phyloP scores from a whole-genome alignment of 2,329 filamentous ascomycete species.

The Orbilia javanica region DNA sequence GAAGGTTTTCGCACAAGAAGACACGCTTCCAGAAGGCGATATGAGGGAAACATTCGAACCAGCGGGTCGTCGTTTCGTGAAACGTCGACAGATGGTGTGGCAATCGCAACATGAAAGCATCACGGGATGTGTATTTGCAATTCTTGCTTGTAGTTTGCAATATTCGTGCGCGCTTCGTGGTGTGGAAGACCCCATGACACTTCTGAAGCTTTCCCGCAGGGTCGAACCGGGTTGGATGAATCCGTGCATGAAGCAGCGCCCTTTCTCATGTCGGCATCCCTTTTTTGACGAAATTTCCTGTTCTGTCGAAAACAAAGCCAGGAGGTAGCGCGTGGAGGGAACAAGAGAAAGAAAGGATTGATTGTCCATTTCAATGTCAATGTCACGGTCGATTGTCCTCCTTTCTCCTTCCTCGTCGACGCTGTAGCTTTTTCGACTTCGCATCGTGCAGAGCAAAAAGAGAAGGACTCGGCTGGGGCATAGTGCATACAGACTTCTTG shows the following conservation, averaged over 20 bases:
- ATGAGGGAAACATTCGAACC: slow-evolving; percentile 16
- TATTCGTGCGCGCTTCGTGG: slow-evolving; percentile 42
- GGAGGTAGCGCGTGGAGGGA: slow-evolving; percentile 37
- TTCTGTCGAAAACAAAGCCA: slow-evolving; percentile 26
- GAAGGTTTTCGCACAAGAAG: slow-evolving; percentile 28
- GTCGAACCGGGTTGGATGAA: slow-evolving; percentile 41
- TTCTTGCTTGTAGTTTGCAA: not conserved
- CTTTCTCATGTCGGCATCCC: slow-evolving; percentile 41
- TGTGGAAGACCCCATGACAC: slow-evolving; percentile 38
- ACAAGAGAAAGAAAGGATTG: slow-evolving; percentile 4
- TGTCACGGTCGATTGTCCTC: slow-evolving; percentile 11
- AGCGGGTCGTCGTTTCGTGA: slow-evolving; percentile 39
- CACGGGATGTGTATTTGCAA: slow-evolving; percentile 28
- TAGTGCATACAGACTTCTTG: slow-evolving; percentile 2
- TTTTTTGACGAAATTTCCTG: slow-evolving; percentile 27
- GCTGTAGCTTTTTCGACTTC: slow-evolving; percentile 13
- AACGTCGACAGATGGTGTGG: slow-evolving; percentile 43
- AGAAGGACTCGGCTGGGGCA: slow-evolving; percentile 1
- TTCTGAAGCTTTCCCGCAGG: slow-evolving; percentile 43
- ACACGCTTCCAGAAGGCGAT: slow-evolving; percentile 38
- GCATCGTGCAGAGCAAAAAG: slow-evolving; percentile 14
- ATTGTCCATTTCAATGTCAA: not conserved
- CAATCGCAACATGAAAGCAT: slow-evolving; percentile 34
- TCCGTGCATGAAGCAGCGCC: slow-evolving; percentile 38
- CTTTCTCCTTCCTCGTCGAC: slow-evolving; percentile 33